phyloP scores from a whole-genome alignment of 805 yeast species.

The Pichia manshurica region DNA sequence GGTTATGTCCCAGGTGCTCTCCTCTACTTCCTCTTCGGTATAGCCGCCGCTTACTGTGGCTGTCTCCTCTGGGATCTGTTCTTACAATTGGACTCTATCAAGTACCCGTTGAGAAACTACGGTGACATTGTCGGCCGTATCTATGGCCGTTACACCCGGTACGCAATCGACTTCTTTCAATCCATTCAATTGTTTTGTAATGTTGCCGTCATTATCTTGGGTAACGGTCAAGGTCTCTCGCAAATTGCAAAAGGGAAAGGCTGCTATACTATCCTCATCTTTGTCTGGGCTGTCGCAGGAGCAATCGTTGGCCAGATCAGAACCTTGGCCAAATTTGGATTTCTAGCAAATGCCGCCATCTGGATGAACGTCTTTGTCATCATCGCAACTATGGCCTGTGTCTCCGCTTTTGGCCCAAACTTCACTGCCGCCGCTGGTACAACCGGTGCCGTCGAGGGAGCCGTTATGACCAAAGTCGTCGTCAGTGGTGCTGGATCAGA shows the following conservation, averaged over 20 bases:
- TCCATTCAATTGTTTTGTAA: slow-evolving; percentile 38
- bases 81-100: slow-evolving; percentile 35
- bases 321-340: slow-evolving; percentile 35
- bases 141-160: slow-evolving; percentile 32
- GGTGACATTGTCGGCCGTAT: slow-evolving; percentile 38
- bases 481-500: slow-evolving; percentile 25
- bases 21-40: slow-evolving; percentile 37
- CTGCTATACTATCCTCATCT: slow-evolving; percentile 37
- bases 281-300: slow-evolving; percentile 40
- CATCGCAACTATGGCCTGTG: slow-evolving; percentile 40
- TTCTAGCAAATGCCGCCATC: slow-evolving; percentile 40
- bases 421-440: slow-evolving; percentile 25
- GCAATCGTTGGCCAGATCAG: slow-evolving; percentile 41
- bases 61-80: slow-evolving; percentile 33
- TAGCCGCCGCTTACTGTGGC: slow-evolving; percentile 39
- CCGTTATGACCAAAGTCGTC: slow-evolving; percentile 24
- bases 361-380: slow-evolving; percentile 42
- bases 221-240: slow-evolving; percentile 39
- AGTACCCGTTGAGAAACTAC: slow-evolving; percentile 39
- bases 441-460: slow-evolving; percentile 18
- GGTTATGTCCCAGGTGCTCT: slow-evolving; percentile 43
- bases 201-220: slow-evolving; percentile 38
- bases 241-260: slow-evolving; percentile 33
- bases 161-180: slow-evolving; percentile 34
- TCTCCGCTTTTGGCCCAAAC: slow-evolving; percentile 32